These are phyloP conservation scores for Umbelopsis ramanniana DNA, from an alignment of 192 early-diverging fungal genomes.

Conservation along the genomic window DNA sequence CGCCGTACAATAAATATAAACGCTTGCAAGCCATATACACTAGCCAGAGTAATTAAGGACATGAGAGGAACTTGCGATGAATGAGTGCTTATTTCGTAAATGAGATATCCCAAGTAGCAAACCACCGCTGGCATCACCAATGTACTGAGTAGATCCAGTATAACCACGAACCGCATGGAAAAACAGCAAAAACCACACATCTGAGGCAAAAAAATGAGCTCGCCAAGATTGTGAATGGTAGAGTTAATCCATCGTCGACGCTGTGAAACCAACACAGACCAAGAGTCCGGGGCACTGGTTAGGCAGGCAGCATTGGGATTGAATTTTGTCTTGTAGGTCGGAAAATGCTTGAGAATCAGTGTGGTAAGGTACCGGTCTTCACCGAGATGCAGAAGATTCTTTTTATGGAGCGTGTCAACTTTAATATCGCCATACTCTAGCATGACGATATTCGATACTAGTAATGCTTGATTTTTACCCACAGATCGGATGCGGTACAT, in stretches of 20 bases:
- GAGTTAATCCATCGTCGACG: conserved; percentile 99
- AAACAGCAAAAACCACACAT: conserved; percentile 97
- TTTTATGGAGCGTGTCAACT: conserved; percentile 96
- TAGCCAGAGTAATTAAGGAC: conserved; percentile 83
- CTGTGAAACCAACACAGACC: conserved; percentile 93
- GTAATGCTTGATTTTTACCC: conserved; percentile 84
- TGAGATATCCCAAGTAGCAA: conserved; percentile 83
- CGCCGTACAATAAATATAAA: conserved; percentile 78
- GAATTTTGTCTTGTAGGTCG: conserved; percentile 92
- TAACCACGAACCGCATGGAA: conserved; percentile 95
- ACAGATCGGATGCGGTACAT: conserved; percentile 97
- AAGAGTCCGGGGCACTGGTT: conserved; percentile 93
- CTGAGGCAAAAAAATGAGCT: conserved; percentile 89
- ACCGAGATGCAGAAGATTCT: conserved; percentile 96
- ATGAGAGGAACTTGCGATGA: conserved; percentile 73
- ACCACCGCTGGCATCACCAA: conserved; percentile 92
- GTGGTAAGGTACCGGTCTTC: conserved; percentile 98
- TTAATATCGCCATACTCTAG: conserved; percentile 91
- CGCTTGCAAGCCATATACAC: conserved; percentile 80
- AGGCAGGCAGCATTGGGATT: conserved; percentile 88
- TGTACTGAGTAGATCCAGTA: conserved; percentile 91
- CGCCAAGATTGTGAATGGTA: conserved; percentile 97
- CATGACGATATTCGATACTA: conserved; percentile 87
- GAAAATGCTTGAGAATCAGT: conserved; percentile 95
- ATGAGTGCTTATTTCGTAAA: conserved; percentile 63